A percentile compares a stretch with the other conserved stretches of the same genome.
phyloP scores from a whole-genome alignment of 768 basidiomycete species.

The Myochromella boudieri region DNA sequence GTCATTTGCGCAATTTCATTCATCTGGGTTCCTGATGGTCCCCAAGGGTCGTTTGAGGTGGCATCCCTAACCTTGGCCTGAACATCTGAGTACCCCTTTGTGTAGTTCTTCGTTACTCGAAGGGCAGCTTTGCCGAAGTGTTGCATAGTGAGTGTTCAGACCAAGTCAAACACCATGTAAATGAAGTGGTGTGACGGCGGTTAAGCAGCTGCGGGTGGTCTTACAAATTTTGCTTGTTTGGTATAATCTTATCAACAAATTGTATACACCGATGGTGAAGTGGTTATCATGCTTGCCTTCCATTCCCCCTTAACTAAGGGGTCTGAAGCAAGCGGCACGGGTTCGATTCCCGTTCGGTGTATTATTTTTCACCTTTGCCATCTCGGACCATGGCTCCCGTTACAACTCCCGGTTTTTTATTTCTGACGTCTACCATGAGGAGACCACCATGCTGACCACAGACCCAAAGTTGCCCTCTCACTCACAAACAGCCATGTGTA shows the following conservation, averaged over 20 bases:
- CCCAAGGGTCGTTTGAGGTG: conserved; percentile 98
- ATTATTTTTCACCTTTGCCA: conserved; percentile 20
- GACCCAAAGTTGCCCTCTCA: neutral
- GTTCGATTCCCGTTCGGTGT: conserved; percentile 77
- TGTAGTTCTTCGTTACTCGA: conserved; percentile 92
- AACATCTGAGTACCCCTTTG: conserved; percentile 92
- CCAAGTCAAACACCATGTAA: no score
- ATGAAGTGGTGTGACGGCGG: no score
- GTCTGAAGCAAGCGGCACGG: conserved; percentile 61
- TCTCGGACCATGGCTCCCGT: neutral
- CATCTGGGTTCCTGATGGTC: conserved; percentile 97
- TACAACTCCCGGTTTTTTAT: neutral
- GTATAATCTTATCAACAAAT: no score
- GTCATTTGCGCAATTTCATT: conserved; percentile 97
- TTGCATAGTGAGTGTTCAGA: conserved; percentile 45
- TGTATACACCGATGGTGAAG: conserved; percentile 76
- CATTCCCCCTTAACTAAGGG: conserved; percentile 36
- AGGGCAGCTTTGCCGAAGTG: conserved; percentile 84
- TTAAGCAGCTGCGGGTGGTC: no score
- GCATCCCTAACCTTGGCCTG: conserved; percentile 96
- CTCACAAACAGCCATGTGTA: conserved; percentile 10
- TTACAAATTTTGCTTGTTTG: no score
- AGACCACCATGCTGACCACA: conserved; percentile 6
- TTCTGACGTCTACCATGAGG: conserved; percentile 12
- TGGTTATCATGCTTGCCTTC: conserved; percentile 94